These are phyloP conservation scores for Alternaria gaisen DNA, from an alignment of 2,329 filamentous ascomycete species.

Conservation along the genomic window DNA sequence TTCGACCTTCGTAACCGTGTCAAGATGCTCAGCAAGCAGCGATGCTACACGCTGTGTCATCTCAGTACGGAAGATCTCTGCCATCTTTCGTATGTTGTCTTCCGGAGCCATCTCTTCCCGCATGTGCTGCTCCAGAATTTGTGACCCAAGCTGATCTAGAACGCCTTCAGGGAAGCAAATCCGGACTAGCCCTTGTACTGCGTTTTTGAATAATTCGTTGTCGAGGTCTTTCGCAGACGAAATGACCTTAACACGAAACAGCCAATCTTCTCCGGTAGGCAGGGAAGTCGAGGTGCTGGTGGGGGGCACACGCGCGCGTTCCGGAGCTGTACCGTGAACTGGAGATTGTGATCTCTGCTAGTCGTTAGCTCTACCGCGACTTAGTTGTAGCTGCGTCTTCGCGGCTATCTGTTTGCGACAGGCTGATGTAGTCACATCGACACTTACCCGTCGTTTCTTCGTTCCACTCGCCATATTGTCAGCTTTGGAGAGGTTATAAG, in stretches of 20 bases:
- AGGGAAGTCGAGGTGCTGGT: not conserved
- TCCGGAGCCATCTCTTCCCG: slow-evolving; percentile 20
- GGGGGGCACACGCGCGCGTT: slow-evolving; percentile 8
- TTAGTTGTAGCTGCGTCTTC: not conserved
- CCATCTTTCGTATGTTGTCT: slow-evolving; percentile 28
- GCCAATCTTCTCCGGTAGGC: slow-evolving; percentile 32
- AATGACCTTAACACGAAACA: slow-evolving; percentile 35
- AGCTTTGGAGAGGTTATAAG: not conserved
- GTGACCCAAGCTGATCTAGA: slow-evolving; percentile 32
- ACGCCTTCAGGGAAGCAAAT: slow-evolving; percentile 40
- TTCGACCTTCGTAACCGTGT: slow-evolving; percentile 24
- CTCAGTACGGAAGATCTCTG: slow-evolving; percentile 20
- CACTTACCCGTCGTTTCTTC: slow-evolving; percentile 18
- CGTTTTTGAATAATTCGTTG: slow-evolving; percentile 33
- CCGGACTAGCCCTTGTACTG: slow-evolving; percentile 35
- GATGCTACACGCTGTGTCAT: slow-evolving; percentile 31
- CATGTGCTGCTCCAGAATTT: slow-evolving; percentile 35
- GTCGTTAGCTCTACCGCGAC: not conserved
- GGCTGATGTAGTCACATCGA: no score
- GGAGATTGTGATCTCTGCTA: slow-evolving; percentile 5
- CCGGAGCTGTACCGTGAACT: not conserved
- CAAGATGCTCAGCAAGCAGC: slow-evolving; percentile 33
- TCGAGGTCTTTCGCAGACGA: slow-evolving; percentile 17
- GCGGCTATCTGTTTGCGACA: no score
- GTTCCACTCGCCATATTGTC: slow-evolving; percentile 7